Evolutionary conservation across 257 asterid species (phyloP), one percentile per base, ranked within the genome.

Genomic region (Thymus quinquecostatus): DNA sequence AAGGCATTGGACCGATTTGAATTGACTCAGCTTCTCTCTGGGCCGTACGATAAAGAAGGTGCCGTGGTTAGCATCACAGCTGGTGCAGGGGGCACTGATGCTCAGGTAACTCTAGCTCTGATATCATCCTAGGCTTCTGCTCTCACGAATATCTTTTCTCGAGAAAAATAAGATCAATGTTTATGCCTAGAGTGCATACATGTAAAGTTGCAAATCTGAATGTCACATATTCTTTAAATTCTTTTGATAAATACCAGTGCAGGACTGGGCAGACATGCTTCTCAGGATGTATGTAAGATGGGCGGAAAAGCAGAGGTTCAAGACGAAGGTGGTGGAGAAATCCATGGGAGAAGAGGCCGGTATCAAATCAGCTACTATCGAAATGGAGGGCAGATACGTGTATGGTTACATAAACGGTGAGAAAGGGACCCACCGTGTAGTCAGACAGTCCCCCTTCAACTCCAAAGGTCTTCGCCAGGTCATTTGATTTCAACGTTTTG

Each of bases 181-280:
- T 38, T 38, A 38, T 38, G 6, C 6, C 6, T 5, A 38, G 8
- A 36, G 40, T 36, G 21, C 21, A 51, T 49, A 43, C 49, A 44
- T 43, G 11, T 43, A 43, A 43, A 43, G 48, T 36, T 36, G 40
- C 40, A 36, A 36, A 36, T 36, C 5, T 29, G 14, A 66, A 12
- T 49, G 36, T 54, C 41, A 60, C 55, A 34, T 61, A 60, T 64
- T 72, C 68, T 77, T 81, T 78, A 82, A 87, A 79, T 74, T 79
- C 56, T 69, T 86, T 85, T 90, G 91, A 90, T 88, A 77, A 78
- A 87, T 66, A 80, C 85, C 96, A 88, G 95, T 89, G 90, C 96
- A 95, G 99, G 99, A 95, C 78, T 95, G 99, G 99, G 99, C 98
- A 73, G 97, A 92, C 77, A 95, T 95, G 99, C 98, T 95, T 86